Base-by-base conservation (phyloP, 169 alveolate genomes). In the Babesia bovis region DNA sequence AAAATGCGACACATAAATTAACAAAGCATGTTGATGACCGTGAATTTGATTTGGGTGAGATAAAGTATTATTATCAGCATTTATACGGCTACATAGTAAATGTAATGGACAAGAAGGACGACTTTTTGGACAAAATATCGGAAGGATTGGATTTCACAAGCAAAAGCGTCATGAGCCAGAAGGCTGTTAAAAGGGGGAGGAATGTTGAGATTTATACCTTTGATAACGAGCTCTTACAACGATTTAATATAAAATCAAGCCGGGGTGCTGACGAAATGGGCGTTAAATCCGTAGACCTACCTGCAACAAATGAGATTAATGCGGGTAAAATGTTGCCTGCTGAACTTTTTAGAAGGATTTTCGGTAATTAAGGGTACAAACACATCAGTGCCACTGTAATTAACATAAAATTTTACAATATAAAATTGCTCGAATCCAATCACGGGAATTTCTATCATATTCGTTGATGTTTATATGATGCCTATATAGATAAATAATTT, bases 11-110 rank as follows among this genome's bases (percentile, higher is more conserved):
- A 59, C 9, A 19, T 15, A n/a, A 36, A 67, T 13, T 23, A 15
- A 1, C 33, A 10, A 56, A 45, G 68, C 85, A 76, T 28, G 82
- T 28, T 17, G 33, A 26, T 19, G 85, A 76, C 50, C 30, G 85
- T 12, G 70, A 76, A 23, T 57, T 53, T 25, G 85, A 76, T 38
- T 21, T 76, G 36, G 7, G 30, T 19, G 85, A 76, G 19, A 66
- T 76, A 23, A 57, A 67, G 26, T 33, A 33, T 32, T 76, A 63
- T 55, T 76, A 76, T 23, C 2, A 66, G 32, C 66, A 63, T 32
- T 61, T 47, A 17, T 76, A 76, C 35, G 45, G 60, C 38, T 23
- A 32, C 26, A 76, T 76, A 6, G 85, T 76, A 33, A 78, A 69
- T 17, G 42, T 83, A 0, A 19, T 78, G 32, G 83, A 69, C 30